Evolutionary conservation across 768 basidiomycete genomes (phyloP).

Genomic region (Peribolospora baueri): DNA sequence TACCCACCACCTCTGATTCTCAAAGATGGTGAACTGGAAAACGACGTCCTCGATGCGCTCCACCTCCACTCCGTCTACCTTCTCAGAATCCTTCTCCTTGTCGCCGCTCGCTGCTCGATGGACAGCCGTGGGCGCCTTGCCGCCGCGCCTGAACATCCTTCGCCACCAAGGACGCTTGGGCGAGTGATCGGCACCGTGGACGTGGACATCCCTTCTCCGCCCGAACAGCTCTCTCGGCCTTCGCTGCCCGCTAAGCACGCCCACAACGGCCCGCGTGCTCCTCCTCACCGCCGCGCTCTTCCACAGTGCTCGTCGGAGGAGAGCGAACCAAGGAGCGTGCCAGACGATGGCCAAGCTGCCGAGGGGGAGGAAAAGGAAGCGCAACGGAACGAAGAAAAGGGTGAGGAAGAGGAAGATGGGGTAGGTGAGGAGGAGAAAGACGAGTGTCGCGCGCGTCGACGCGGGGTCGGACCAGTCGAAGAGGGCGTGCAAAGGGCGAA

Average conservation of each 20-base stretch:
- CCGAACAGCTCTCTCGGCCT: background rate
- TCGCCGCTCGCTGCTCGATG: too few species aligned
- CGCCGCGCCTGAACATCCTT: background rate
- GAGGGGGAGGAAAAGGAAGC: slow-evolving; percentile 9
- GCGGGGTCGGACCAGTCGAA: slow-evolving; percentile 4
- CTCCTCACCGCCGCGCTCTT: slow-evolving; percentile 6
- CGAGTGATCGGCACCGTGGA: background rate
- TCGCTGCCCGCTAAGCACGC: slow-evolving; percentile 2
- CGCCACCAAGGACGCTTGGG: background rate
- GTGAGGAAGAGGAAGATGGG: slow-evolving; percentile 13
- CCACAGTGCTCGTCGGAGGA: slow-evolving; percentile 6
- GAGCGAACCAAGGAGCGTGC: slow-evolving; percentile 10
- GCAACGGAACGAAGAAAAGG: slow-evolving; percentile 7
- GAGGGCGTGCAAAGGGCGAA: background rate
- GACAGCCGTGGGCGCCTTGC: background rate
- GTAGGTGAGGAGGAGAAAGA: slow-evolving; percentile 14
- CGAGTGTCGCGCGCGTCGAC: slow-evolving; percentile 9
- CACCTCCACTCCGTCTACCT: slow-evolving; percentile 12
- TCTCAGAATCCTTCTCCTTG: background rate
- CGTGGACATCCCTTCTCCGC: background rate
- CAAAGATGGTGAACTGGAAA: slow-evolving; percentile 16
- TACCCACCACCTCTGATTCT: slow-evolving; percentile 23
- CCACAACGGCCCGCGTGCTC: background rate
- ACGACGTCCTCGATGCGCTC: slow-evolving; percentile 30
- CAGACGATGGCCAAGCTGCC: slow-evolving; percentile 12